Conservation (phyloP, 2,329 filamentous ascomycete species). For the Aspergillus caelatus region DNA sequence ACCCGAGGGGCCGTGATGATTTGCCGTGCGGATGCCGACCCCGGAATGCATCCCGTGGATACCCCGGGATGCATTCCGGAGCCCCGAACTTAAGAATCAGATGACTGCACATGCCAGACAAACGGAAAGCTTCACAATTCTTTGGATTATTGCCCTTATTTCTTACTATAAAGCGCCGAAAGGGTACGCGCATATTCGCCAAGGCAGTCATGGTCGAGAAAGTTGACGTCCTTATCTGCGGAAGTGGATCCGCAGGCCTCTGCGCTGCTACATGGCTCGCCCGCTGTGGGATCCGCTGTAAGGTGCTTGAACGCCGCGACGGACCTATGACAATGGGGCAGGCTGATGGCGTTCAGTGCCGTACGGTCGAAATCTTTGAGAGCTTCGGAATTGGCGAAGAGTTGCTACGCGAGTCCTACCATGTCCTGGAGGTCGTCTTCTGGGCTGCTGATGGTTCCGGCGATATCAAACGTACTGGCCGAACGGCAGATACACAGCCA, state of each 20-base stretch:
- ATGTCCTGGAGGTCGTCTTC: conserved; percentile 61
- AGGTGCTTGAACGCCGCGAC: conserved; percentile 59
- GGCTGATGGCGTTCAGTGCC: conserved; percentile 65
- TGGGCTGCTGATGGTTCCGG: conserved; percentile 49
- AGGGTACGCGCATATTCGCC: neutral
- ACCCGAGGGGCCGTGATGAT: conserved; percentile 2
- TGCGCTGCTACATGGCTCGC: conserved; percentile 65
- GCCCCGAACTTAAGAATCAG: conserved; percentile 14
- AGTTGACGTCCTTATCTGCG: conserved; percentile 62
- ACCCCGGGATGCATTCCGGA: conserved; percentile 20
- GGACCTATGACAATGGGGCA: conserved; percentile 62
- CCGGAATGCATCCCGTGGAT: conserved; percentile 19
- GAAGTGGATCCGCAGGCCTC: conserved; percentile 64
- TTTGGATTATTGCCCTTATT: neutral
- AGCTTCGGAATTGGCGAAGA: conserved; percentile 59
- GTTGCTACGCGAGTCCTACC: conserved; percentile 60
- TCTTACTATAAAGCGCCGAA: neutral
- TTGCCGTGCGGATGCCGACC: conserved; percentile 5
- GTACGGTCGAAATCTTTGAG: conserved; percentile 65
- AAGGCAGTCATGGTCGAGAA: conserved; percentile 21
- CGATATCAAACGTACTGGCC: conserved; percentile 51
- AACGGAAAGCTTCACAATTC: conserved; percentile 17
- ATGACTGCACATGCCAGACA: neutral
- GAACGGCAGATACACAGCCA: conserved; percentile 57
- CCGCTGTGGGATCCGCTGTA: conserved; percentile 58